Evolutionary conservation across 305 asterid species (phyloP).

Genomic region (Solanum hybrid): DNA sequence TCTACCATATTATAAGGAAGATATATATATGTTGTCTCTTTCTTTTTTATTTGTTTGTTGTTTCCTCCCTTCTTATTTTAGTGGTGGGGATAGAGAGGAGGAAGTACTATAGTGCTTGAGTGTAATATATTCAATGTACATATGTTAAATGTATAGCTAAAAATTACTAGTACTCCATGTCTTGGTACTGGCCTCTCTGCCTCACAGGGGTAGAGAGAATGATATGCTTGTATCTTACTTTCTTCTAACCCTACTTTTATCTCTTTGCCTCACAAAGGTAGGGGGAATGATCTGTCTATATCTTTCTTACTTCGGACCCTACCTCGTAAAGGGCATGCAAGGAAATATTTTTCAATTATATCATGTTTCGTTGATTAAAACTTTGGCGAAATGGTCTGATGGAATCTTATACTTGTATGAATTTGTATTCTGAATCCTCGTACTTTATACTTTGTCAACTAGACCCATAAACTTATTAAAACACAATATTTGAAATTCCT

Average conservation of each 20-base stretch:
- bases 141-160: background rate
- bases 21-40: background rate
- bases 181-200: background rate
- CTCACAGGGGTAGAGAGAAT: background rate
- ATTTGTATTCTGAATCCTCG: too few species aligned
- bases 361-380: background rate
- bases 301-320: background rate
- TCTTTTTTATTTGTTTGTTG: slow-evolving; percentile 4
- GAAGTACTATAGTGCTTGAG: background rate
- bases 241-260: background rate
- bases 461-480: too few species aligned
- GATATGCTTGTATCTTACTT: background rate
- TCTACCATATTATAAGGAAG: background rate
- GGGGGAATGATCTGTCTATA: too few species aligned
- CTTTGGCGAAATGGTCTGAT: too few species aligned
- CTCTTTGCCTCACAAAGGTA: background rate
- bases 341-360: background rate
- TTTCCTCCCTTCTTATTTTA: background rate
- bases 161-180: background rate
- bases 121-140: background rate
- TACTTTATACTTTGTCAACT: too few species aligned
- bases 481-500: too few species aligned
- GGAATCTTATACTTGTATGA: too few species aligned
- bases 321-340: background rate
- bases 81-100: background rate